Percentiles rank a stretch among this genome's conserved stretches.
These are phyloP conservation scores for Rubroboletus pulcherrimus DNA, from an alignment of 768 basidiomycete genomes.

Conservation along the genomic window DNA sequence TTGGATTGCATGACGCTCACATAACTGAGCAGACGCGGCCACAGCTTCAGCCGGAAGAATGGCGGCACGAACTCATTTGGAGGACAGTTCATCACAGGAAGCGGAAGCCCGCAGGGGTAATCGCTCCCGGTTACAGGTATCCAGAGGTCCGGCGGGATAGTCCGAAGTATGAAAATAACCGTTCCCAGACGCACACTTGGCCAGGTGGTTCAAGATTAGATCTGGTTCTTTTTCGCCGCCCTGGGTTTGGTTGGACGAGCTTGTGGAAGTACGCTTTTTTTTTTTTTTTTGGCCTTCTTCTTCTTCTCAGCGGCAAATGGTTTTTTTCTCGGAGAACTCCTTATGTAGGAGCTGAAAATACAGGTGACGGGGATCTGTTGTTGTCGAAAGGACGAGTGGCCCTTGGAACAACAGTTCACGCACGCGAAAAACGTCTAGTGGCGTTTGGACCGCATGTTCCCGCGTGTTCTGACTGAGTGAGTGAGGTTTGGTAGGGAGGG, in stretches of 20 bases:
- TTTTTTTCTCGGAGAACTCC: background rate
- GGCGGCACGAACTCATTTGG: conserved; percentile 20
- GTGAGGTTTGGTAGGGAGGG: background rate
- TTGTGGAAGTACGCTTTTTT: background rate
- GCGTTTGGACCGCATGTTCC: conserved; percentile 22
- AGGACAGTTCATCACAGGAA: conserved; percentile 18
- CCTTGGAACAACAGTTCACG: conserved; percentile 14
- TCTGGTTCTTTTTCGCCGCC: conserved; percentile 1
- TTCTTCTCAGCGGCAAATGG: conserved; percentile 3
- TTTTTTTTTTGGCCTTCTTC: background rate
- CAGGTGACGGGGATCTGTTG: background rate
- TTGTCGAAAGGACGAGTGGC: conserved; percentile 6
- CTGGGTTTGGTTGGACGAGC: background rate
- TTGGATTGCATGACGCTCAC: conserved; percentile 5
- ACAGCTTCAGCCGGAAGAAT: conserved; percentile 11
- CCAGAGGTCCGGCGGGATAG: conserved; percentile 15
- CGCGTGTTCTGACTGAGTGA: conserved; percentile 3
- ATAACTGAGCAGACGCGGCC: background rate
- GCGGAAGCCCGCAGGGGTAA: conserved; percentile 27
- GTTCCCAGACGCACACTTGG: conserved; percentile 15
- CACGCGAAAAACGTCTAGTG: conserved; percentile 31
- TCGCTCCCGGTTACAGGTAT: conserved; percentile 8
- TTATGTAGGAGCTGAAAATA: background rate
- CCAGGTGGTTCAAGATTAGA: conserved; percentile 25
- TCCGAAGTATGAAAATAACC: conserved; percentile 25